Conservation (phyloP, 495 filamentous ascomycete species). For the Venustampulla echinocandica region DNA sequence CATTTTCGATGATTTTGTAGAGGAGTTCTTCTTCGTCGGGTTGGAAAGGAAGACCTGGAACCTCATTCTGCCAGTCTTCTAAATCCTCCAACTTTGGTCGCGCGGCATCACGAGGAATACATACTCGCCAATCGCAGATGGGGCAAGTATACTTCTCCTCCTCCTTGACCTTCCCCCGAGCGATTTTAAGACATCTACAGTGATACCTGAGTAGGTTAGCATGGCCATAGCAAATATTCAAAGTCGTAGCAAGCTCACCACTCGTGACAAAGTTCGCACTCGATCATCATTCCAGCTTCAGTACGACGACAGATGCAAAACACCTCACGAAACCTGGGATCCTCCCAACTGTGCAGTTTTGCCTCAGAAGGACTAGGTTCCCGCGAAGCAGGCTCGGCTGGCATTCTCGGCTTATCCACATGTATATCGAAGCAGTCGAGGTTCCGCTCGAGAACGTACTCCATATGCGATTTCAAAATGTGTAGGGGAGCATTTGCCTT, state of each 20-base stretch:
- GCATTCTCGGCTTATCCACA: constrained; percentile 74
- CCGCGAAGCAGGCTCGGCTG: constrained; percentile 84
- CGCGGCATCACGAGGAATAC: constrained; percentile 96
- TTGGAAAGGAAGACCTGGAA: constrained; percentile 79
- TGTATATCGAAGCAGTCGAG: constrained; percentile 81
- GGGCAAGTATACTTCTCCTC: constrained; percentile 98
- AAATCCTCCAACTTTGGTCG: constrained; percentile 93
- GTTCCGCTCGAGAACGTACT: constrained; percentile 83
- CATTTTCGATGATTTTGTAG: constrained; percentile 74
- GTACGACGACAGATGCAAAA: constrained; percentile 94
- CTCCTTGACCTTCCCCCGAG: constrained; percentile 93
- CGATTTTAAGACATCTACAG: constrained; percentile 96
- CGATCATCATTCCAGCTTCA: constrained; percentile 98
- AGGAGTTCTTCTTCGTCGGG: constrained; percentile 89
- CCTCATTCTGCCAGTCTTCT: constrained; percentile 78
- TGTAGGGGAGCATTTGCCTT: constrained; percentile 97
- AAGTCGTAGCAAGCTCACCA: constrained; percentile 51
- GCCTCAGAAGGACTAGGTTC: constrained; percentile 68
- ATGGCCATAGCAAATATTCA: constrained; percentile 12
- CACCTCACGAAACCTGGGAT: constrained; percentile 58
- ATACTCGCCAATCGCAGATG: constrained; percentile 94
- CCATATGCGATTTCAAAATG: constrained; percentile 90
- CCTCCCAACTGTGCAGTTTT: constrained; percentile 36
- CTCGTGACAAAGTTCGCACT: constrained; percentile 95
- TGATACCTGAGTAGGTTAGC: constrained; percentile 61